Base-by-base conservation (phyloP, 257 asterid genomes). In the Striga asiatica region DNA sequence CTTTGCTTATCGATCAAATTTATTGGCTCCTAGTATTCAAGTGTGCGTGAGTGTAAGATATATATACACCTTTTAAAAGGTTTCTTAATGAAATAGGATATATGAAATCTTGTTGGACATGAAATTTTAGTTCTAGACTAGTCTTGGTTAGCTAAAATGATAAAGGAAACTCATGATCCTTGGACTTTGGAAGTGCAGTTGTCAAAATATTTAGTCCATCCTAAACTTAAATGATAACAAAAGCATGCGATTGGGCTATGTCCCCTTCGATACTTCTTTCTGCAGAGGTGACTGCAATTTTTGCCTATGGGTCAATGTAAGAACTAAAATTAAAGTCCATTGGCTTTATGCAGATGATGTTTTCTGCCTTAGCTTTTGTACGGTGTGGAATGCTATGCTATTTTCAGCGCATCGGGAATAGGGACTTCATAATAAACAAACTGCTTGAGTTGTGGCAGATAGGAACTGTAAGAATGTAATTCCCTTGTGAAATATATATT, bases 11-110 rank as follows among this genome's bases (percentile, higher is more conserved):
- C 98, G 88, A 73, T 97, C 98, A 62, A 92, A 95, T 77, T 67
- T 92, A 69, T 72, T 92, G 75, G 98, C 98, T 71, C 98, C 98
- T 65, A 92, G 84, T 78, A 84, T 92, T 70, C 98, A 92, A 97
- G 98, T 92, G 47, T 21, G 66, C 31, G 49, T 50, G 29, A 31
- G 14, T 48, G 28, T 48, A 34, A 24, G n/a, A n/a, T n/a, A 21
- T 48, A 19, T 54, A 41, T 61, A 47, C 46, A 12, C 60, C 47
- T 35, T 45, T 7, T 11, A 34, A 21, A n/a, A n/a, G n/a, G n/a
- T n/a, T n/a, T n/a, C n/a, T n/a, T n/a, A n/a, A 62, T 22, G 39
- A 20, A 43, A 27, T 24, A 50, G 60, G 39, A 38, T 20, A n/a
- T 6, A 13, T 14, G 21, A 58, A 50, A 19, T 3, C 56, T 51